Conservation (phyloP, 129 eudicot species). For the Dittrichia graveolens region DNA sequence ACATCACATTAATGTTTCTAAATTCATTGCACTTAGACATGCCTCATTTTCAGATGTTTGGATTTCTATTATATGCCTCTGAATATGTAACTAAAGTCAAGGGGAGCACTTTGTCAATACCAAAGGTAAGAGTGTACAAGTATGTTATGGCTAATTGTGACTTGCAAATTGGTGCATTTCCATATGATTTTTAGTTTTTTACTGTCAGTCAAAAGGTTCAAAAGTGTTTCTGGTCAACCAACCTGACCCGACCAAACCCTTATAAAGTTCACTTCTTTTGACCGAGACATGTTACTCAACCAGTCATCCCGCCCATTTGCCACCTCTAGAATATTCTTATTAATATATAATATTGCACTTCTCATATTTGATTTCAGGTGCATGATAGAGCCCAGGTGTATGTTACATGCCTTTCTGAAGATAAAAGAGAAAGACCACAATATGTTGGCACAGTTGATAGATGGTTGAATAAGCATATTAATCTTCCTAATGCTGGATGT, state of each 20-base stretch:
- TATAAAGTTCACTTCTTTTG: neutral
- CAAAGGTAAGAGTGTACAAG: conserved; percentile 57
- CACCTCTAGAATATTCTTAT: neutral
- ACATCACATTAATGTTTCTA: neutral
- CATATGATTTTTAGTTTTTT: neutral
- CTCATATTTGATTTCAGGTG: conserved; percentile 52
- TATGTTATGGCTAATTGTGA: neutral
- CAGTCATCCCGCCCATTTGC: conserved; percentile 3
- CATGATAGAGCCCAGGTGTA: conserved; percentile 97
- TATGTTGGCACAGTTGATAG: conserved; percentile 62
- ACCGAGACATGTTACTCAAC: neutral
- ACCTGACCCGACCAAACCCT: neutral
- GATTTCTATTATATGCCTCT: conserved; percentile 68
- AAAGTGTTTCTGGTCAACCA: neutral
- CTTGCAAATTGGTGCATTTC: neutral
- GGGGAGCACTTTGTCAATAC: conserved; percentile 64
- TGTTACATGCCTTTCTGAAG: conserved; percentile 58
- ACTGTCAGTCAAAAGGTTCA: neutral
- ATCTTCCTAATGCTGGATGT: conserved; percentile 60
- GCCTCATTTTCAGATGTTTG: conserved; percentile 76
- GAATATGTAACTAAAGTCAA: conserved; percentile 52
- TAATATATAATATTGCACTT: conserved; percentile 3
- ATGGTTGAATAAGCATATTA: conserved; percentile 70
- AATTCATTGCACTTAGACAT: conserved; percentile 13
- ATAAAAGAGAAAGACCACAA: conserved; percentile 46